phyloP scores from a whole-genome alignment of 2,329 filamentous ascomycete species.

The Colletotrichum brevisporum region DNA sequence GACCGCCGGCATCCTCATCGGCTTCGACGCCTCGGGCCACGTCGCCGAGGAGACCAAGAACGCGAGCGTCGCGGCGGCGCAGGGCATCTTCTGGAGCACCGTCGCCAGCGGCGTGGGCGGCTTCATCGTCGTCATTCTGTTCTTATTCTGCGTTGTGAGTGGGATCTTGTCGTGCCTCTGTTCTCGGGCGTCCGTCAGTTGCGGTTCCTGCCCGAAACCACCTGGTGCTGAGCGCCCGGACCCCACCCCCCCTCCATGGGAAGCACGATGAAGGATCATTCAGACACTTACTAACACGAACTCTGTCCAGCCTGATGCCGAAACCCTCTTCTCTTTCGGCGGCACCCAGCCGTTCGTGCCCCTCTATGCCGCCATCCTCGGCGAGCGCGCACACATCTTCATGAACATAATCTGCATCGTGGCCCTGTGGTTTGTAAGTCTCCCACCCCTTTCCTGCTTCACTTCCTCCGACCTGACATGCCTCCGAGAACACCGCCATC shows the following conservation, averaged over 20 bases:
- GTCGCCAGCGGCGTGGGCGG: slow-evolving; percentile 69
- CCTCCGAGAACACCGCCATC: slow-evolving; percentile 67
- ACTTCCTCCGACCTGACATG: neutral
- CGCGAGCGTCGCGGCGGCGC: slow-evolving; percentile 67
- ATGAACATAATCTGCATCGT: slow-evolving; percentile 72
- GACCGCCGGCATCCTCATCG: slow-evolving; percentile 72
- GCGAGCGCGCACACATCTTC: slow-evolving; percentile 69
- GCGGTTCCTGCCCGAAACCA: too few species aligned
- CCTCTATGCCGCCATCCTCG: slow-evolving; percentile 70
- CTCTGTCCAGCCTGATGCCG: slow-evolving; percentile 60
- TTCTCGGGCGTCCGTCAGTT: too few species aligned
- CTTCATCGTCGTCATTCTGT: slow-evolving; percentile 69
- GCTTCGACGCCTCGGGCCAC: slow-evolving; percentile 73
- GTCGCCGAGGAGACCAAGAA: slow-evolving; percentile 74
- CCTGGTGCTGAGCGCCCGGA: too few species aligned
- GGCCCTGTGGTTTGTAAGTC: slow-evolving; percentile 64
- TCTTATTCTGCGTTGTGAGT: slow-evolving; percentile 69
- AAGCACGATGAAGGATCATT: too few species aligned
- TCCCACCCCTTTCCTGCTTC: neutral
- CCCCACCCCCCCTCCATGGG: too few species aligned
- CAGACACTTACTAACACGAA: neutral
- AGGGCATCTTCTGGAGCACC: slow-evolving; percentile 73
- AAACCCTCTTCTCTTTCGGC: slow-evolving; percentile 66
- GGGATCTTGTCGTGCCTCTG: too few species aligned
- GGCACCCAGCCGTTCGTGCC: slow-evolving; percentile 72